Evolutionary conservation across 2,329 filamentous ascomycete species (phyloP).

Genomic region (Pyrenochaeta sp.): DNA sequence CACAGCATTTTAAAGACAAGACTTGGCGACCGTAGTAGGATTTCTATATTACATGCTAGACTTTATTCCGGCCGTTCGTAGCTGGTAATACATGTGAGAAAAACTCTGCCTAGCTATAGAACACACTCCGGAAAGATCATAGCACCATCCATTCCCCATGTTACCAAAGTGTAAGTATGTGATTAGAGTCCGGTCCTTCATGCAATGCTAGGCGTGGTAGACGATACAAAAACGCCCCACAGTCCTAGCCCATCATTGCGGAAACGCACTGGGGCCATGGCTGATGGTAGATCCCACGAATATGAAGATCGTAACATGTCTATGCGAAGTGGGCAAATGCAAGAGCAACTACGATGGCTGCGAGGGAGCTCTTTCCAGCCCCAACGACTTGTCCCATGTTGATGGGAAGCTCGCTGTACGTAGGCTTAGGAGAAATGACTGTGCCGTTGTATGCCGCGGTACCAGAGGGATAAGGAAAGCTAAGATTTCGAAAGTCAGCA

Average conservation of each 20-base stretch:
- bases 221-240: conserved; percentile 26
- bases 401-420: conserved; percentile 30
- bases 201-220: conserved; percentile 27
- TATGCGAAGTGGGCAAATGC: conserved; percentile 39
- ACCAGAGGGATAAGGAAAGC: conserved; percentile 23
- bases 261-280: conserved; percentile 14
- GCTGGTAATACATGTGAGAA: conserved; percentile 40
- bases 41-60: conserved; percentile 36
- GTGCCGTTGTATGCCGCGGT: conserved; percentile 36
- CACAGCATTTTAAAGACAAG: conserved; percentile 5
- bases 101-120: conserved; percentile 36
- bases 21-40: conserved; percentile 23
- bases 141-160: conserved; percentile 18
- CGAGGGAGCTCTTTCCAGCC: conserved; percentile 34
- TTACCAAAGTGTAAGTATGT: conserved; percentile 28
- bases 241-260: conserved; percentile 19
- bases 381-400: conserved; percentile 33
- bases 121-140: conserved; percentile 31
- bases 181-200: conserved; percentile 15
- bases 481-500: conserved; percentile 14
- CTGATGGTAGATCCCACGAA: conserved; percentile 9
- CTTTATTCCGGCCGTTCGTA: conserved; percentile 30
- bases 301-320: not conserved
- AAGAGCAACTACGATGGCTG: conserved; percentile 37
- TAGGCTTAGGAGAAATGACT: conserved; percentile 32